Conservation (phyloP, 768 basidiomycete genomes). For the Macrolepiota fuliginosa region DNA sequence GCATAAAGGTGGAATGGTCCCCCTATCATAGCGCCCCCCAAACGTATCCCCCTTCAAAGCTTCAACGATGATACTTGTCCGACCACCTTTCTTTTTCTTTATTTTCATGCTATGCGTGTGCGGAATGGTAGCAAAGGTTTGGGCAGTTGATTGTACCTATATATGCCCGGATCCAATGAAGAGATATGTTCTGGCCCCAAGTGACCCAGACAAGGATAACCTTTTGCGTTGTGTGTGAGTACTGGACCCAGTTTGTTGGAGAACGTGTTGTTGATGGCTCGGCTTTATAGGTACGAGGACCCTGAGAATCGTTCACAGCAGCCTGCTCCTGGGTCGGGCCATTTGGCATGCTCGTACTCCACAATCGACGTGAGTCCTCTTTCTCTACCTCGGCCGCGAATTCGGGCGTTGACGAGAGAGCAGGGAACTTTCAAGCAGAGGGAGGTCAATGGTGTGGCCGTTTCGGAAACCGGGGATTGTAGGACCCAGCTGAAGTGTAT, state of each 20-base stretch:
- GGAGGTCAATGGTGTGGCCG: background rate
- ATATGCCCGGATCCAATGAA: background rate
- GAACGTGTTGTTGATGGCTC: background rate
- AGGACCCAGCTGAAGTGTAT: background rate
- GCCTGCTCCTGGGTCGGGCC: background rate
- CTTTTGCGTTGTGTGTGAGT: background rate
- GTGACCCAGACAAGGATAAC: background rate
- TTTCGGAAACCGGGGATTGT: background rate
- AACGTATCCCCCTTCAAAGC: background rate
- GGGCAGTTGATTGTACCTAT: background rate
- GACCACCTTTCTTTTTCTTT: slow-evolving; percentile 1
- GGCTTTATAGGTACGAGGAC: background rate
- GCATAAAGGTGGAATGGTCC: background rate
- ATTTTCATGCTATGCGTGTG: background rate
- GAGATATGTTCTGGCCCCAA: background rate
- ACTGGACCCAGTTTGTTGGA: too few relatives aligned
- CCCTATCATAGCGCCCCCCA: too few relatives aligned
- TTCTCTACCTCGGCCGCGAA: background rate
- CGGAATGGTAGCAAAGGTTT: background rate
- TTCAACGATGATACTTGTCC: background rate
- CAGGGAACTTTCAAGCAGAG: slow-evolving; percentile 1
- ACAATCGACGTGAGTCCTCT: background rate
- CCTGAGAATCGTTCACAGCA: background rate
- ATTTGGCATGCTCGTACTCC: background rate
- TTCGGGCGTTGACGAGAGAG: background rate